Conservation (phyloP, 495 filamentous ascomycete species). For the Hypoxylon crocopeplum region DNA sequence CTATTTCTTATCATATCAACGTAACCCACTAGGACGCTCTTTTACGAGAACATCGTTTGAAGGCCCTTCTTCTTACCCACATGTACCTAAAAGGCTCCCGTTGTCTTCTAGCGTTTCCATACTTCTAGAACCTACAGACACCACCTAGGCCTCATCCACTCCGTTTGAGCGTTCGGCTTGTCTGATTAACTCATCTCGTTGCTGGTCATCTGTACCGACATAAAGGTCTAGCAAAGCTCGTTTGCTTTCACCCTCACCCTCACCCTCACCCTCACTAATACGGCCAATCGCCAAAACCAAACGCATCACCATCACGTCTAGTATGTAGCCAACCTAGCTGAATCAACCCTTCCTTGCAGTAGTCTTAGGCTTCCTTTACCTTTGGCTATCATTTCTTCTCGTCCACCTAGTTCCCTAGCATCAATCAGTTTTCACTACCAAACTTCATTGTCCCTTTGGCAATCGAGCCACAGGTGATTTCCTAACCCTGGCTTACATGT, state of each 20-base stretch:
- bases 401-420: background rate
- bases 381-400: background rate
- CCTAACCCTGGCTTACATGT: no score
- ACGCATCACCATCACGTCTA: constrained; percentile 6
- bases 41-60: no score
- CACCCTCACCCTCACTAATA: no score
- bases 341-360: constrained; percentile 5
- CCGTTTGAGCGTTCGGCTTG: background rate
- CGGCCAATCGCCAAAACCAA: background rate
- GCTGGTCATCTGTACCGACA: background rate
- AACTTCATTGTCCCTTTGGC: constrained; percentile 7
- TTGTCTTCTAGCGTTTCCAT: no score
- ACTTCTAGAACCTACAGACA: background rate
- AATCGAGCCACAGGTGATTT: constrained; percentile 3
- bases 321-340: constrained; percentile 3
- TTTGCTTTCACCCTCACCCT: constrained; percentile 8
- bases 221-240: background rate
- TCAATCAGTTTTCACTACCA: constrained; percentile 3
- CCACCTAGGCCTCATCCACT: background rate
- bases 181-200: background rate
- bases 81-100: no score
- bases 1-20: no score
- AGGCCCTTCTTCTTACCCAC: no score
- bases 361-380: constrained; percentile 1
- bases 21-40: no score